Conservation (phyloP, 495 filamentous ascomycete genomes). For the Neurospora africana region DNA sequence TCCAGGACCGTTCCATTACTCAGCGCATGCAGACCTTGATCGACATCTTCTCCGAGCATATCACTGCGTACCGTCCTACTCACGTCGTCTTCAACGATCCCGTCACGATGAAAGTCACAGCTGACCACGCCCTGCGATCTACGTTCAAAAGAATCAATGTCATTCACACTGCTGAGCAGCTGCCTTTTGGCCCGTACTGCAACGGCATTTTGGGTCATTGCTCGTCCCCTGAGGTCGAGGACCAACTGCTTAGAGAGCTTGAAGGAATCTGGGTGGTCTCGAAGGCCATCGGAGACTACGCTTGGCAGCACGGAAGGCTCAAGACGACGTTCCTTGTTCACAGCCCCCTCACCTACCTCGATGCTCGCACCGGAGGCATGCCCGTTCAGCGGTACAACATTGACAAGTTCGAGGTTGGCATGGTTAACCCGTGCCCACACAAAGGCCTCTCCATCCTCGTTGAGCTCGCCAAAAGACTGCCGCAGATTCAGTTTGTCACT, state of each 20-base stretch:
- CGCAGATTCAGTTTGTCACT: conserved; percentile 19
- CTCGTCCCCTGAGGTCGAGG: conserved; percentile 12
- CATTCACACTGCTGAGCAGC: conserved; percentile 24
- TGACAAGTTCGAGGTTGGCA: conserved; percentile 20
- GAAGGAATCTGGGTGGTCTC: conserved; percentile 25
- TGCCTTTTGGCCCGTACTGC: conserved; percentile 21
- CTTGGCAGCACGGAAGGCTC: conserved; percentile 14
- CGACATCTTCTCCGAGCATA: conserved; percentile 8
- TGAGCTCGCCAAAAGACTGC: conserved; percentile 15
- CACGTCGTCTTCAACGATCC: conserved; percentile 26
- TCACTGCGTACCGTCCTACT: conserved; percentile 15
- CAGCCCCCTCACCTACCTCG: conserved; percentile 15
- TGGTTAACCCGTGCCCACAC: conserved; percentile 24
- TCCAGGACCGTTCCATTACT: conserved; percentile 2
- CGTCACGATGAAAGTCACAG: conserved; percentile 21
- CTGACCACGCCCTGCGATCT: background rate
- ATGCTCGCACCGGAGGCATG: conserved; percentile 8
- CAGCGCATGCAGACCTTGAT: conserved; percentile 8
- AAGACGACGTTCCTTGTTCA: conserved; percentile 18
- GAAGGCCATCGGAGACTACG: conserved; percentile 16
- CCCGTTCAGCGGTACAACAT: conserved; percentile 17
- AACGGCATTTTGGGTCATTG: conserved; percentile 18
- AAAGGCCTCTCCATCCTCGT: conserved; percentile 20
- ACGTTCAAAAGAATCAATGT: conserved; percentile 17
- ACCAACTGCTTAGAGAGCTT: conserved; percentile 13